Base-by-base conservation (phyloP, 208 protist genomes). In the Eutreptiella sp. region DNA sequence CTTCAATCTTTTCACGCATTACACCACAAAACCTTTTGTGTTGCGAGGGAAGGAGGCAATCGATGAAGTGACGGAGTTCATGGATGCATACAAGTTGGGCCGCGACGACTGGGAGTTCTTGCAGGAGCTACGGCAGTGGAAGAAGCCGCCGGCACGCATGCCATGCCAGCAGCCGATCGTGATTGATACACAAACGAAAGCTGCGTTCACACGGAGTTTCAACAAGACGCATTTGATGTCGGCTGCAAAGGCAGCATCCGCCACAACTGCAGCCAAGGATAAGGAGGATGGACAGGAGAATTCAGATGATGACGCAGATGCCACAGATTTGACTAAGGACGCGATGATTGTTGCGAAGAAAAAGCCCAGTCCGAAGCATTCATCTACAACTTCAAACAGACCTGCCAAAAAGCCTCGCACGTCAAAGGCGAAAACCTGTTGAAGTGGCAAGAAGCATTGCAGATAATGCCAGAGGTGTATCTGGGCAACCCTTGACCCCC, bases 101-200 rank as follows among this genome's bases (percentile, higher is more conserved):
- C 77, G 84, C 23, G 81, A 89, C 53, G 87, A 93, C 71, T 92
- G 80, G 77, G 87, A 93, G 38, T 80, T 90, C 35, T 70, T 89
- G 46, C 80, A 87, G 58, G 68, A 54, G 24, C 46, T 86, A 1
- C 34, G 70, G 1, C 77, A 85, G 48, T 90, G 75, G 61, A 87
- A 88, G 70, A 54, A 21, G 19, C 63, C 35, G 29, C 16, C 16
- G 14, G 43, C 23, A 16, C 19, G 14, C 29, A 34, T 4, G 47
- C 61, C 58, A 38, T 46, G 24, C 53, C 34, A 28, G 26, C 26
- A 42, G 43, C 7, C 50, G 27, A 66, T 60, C 9, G 66, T 46
- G 41, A 86, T 90, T 43, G 52, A 69, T n/a, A 76, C 84, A 2
- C 79, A 76, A 1, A 74, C 85, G 23, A 93, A 93, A 70, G 60